phyloP scores from a whole-genome alignment of 768 basidiomycete genomes.

The Hemileccinum impolitum region DNA sequence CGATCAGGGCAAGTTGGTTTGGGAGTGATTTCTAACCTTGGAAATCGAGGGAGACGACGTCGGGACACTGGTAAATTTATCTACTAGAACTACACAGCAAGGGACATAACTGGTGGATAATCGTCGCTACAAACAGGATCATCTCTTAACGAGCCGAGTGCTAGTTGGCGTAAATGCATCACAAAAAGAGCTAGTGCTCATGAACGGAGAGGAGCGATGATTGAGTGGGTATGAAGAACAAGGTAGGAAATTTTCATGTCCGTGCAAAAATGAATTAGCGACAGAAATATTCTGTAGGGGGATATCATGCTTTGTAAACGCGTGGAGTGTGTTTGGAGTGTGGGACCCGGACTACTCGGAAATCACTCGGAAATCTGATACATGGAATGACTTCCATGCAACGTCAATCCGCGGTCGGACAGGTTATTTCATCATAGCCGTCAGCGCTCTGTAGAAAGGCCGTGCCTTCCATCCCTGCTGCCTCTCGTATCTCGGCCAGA shows the following conservation, averaged over 20 bases:
- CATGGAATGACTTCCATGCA: constrained; percentile 3
- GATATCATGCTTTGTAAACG: constrained; percentile 1
- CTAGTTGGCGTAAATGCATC: constrained; percentile 22
- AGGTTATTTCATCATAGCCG: constrained; percentile 3
- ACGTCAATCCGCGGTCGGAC: not conserved
- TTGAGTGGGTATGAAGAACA: constrained; percentile 12
- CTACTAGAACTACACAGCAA: constrained; percentile 17
- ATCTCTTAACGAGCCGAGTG: constrained; percentile 15
- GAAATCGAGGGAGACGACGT: constrained; percentile 9
- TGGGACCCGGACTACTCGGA: constrained; percentile 10
- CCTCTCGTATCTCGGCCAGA: constrained; percentile 36
- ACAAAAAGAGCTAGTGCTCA: constrained; percentile 10
- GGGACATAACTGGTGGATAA: constrained; percentile 10
- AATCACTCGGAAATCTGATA: constrained; percentile 7
- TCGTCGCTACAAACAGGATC: constrained; percentile 9
- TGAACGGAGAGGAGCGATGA: constrained; percentile 5
- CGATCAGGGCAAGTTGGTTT: constrained; percentile 54
- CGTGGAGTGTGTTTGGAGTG: constrained; percentile 13
- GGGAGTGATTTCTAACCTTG: constrained; percentile 34
- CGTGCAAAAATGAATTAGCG: constrained; percentile 13
- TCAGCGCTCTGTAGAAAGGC: constrained; percentile 28
- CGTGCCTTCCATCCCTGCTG: constrained; percentile 29
- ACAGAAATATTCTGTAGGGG: constrained; percentile 2
- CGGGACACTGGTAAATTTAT: constrained; percentile 20
- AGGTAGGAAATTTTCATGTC: constrained; percentile 19